Evolutionary conservation across 2,329 filamentous ascomycete species (phyloP).

Genomic region (Colletotrichum plurivorum): DNA sequence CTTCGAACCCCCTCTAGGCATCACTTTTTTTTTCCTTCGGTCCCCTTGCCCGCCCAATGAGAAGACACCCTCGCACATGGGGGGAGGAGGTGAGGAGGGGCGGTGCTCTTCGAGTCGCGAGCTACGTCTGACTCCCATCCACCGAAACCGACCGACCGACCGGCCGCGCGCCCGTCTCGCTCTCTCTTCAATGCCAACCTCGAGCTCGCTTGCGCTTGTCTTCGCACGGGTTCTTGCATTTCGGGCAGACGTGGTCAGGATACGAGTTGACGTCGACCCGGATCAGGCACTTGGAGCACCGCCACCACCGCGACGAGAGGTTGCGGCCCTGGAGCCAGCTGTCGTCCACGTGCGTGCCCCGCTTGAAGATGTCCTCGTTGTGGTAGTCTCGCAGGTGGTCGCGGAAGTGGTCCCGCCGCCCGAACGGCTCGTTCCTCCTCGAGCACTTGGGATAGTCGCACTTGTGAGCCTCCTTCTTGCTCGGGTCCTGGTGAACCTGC

Average conservation of each 20-base stretch:
- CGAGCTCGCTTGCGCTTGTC: constrained; percentile 51
- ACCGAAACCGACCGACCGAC: too few relatives aligned
- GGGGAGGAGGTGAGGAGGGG: not conserved
- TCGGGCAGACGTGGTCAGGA: constrained; percentile 54
- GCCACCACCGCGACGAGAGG: constrained; percentile 63
- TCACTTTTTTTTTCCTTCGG: constrained; percentile 11
- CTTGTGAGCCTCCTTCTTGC: constrained; percentile 57
- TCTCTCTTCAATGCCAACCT: constrained; percentile 34
- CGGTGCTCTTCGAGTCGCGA: constrained; percentile 13
- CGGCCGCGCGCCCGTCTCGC: not conserved
- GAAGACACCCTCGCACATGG: not conserved
- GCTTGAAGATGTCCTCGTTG: constrained; percentile 67
- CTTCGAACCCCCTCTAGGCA: constrained; percentile 13
- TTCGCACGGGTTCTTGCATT: constrained; percentile 64
- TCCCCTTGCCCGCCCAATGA: constrained; percentile 19
- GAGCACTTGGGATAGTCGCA: constrained; percentile 68
- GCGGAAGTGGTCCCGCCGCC: constrained; percentile 69
- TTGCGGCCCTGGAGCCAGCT: constrained; percentile 58
- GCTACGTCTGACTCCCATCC: not conserved
- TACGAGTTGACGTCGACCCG: constrained; percentile 61
- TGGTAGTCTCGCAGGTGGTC: constrained; percentile 71
- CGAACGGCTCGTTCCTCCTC: constrained; percentile 62
- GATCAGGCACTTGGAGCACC: constrained; percentile 66
- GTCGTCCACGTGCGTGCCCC: constrained; percentile 52
- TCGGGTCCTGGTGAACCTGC: constrained; percentile 61